A percentile compares a stretch with the other conserved stretches of the same genome.
Evolutionary conservation across 208 protist species (phyloP).

Genomic region (Dictyostelium gargantuum): DNA sequence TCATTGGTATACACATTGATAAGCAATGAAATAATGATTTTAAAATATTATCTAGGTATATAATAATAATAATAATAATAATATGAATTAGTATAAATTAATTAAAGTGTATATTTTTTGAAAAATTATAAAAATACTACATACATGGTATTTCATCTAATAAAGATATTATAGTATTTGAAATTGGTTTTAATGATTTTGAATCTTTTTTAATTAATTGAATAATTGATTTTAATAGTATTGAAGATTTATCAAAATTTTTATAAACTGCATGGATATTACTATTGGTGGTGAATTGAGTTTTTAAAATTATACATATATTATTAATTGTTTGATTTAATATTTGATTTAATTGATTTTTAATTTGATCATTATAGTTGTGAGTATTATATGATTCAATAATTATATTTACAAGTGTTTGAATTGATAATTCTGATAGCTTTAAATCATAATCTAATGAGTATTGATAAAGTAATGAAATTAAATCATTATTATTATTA

Average conservation of each 20-base stretch:
- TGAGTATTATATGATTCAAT: background rate
- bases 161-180: background rate
- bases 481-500: background rate
- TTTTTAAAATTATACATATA: constrained; percentile 37
- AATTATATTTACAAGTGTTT: constrained; percentile 7
- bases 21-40: constrained; percentile 35
- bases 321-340: background rate
- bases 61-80: no score
- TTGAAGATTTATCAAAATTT: background rate
- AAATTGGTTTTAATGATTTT: background rate
- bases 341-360: background rate
- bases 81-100: no score
- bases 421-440: constrained; percentile 32
- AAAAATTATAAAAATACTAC: background rate
- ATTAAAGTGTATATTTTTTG: no score
- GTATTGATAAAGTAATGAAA: background rate
- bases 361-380: background rate
- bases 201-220: background rate
- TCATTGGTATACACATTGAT: constrained; percentile 19
- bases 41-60: background rate
- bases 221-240: constrained; percentile 28
- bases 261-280: background rate
- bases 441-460: background rate
- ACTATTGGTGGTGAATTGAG: background rate
- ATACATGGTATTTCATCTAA: background rate